These are phyloP conservation scores for Daldinia concentrica DNA, from an alignment of 495 filamentous ascomycete species.

Conservation along the genomic window DNA sequence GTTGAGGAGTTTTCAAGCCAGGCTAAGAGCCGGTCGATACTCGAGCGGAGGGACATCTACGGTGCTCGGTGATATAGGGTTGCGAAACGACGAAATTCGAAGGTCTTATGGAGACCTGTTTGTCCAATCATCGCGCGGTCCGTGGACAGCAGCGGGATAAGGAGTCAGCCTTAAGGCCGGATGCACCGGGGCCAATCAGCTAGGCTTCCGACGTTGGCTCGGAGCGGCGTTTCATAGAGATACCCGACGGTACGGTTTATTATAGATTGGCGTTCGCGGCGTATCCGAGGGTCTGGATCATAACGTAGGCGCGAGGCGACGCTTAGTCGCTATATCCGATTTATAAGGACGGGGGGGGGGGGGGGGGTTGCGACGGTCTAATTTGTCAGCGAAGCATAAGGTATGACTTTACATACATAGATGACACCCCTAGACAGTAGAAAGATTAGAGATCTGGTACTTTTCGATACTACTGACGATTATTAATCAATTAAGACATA, in stretches of 20 bases:
- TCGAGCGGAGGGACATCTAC: constrained; percentile 34
- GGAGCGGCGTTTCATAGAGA: neutral
- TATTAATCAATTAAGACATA: neutral
- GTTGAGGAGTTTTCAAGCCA: constrained; percentile 74
- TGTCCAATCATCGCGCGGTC: neutral
- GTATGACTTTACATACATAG: neutral
- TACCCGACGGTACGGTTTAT: neutral
- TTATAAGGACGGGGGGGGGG: neutral
- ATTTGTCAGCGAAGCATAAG: neutral
- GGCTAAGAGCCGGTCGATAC: constrained; percentile 43
- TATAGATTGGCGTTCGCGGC: neutral
- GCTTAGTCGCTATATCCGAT: neutral
- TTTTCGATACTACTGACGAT: neutral
- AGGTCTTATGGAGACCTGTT: neutral
- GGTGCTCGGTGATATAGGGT: constrained; percentile 11
- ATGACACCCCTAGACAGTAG: neutral
- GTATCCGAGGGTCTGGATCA: neutral
- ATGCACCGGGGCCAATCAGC: neutral
- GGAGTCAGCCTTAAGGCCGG: neutral
- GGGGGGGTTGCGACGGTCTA: neutral
- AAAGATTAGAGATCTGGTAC: neutral
- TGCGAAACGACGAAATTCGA: neutral
- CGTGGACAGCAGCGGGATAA: neutral
- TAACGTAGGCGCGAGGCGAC: neutral
- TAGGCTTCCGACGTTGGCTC: neutral